Conservation (phyloP, 1,284 basidiomycete species). For the Apiotrichum porosum region DNA sequence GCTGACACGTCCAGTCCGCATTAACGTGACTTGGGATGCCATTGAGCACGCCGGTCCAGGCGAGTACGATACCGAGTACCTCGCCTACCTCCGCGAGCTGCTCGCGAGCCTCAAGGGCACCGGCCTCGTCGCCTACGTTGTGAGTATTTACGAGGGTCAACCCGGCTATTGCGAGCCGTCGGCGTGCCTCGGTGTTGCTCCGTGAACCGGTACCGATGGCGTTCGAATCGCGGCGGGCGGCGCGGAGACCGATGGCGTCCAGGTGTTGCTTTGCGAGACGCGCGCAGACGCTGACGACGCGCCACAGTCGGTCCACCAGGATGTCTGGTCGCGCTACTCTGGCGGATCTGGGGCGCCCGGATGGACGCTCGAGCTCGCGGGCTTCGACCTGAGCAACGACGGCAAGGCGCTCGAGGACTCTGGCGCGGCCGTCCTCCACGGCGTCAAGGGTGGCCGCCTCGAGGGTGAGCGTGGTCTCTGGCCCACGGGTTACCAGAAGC, state of each 20-base stretch:
- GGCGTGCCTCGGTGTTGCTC: background rate
- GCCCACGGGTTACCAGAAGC: conserved; percentile 79
- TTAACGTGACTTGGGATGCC: conserved; percentile 94
- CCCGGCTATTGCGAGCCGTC: too few species aligned
- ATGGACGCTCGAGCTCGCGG: conserved; percentile 78
- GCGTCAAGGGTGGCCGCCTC: conserved; percentile 56
- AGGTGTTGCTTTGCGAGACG: too few species aligned
- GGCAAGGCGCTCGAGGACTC: conserved; percentile 64
- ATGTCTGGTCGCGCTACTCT: conserved; percentile 91
- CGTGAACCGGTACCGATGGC: too few species aligned
- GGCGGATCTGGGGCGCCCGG: conserved; percentile 90
- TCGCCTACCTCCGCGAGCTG: conserved; percentile 69
- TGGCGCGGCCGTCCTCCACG: conserved; percentile 76
- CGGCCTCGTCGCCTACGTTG: conserved; percentile 76
- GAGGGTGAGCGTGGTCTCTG: conserved; percentile 68
- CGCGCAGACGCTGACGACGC: too few species aligned
- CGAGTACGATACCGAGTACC: conserved; percentile 74
- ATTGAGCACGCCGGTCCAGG: conserved; percentile 88
- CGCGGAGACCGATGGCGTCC: too few species aligned
- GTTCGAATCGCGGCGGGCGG: too few species aligned
- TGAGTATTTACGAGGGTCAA: too few species aligned
- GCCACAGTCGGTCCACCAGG: conserved; percentile 67
- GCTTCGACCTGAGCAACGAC: conserved; percentile 61
- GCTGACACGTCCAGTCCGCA: conserved; percentile 63
- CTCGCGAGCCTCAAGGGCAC: conserved; percentile 72